Base-by-base conservation (phyloP, 352 stramenopile genomes). In the Phytophthora pisi region DNA sequence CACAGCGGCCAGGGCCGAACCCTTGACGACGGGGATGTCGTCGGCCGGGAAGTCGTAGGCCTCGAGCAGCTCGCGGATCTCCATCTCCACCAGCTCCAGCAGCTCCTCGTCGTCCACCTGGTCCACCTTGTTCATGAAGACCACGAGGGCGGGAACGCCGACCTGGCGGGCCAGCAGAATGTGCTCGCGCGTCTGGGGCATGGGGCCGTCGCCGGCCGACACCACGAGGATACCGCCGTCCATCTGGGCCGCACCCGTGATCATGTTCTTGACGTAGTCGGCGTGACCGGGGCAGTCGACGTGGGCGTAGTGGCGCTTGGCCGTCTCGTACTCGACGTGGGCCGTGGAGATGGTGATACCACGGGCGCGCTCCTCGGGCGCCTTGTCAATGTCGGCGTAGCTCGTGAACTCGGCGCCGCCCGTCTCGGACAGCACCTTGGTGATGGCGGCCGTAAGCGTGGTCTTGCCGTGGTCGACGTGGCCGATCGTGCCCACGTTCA, bases 401-500 rank as follows among this genome's bases (percentile, higher is more conserved):
- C 71, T 86, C 73, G 95, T 96, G 56, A 90, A 88, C 69, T 97
- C 70, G 30, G 82, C 88, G 64, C 82, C 89, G 56, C 93, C 89
- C 65, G 61, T 74, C 50, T 96, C 88, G 9, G 89, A 84, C 45
- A 93, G 58, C 10, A 92, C 82, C 61, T 97, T 98, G 51, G 96
- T 98, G 73, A 99, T 99, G 34, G 97, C 97, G 61, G 97, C 95
- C 20, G 97, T 99, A 34, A 99, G 82, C 5, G 97, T 99, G 18
- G 96, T 99, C 75, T 99, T 99, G 51, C 97, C 97, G 83, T 92
- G 88, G 92, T 99, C 93, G 76, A 98, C 88, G 86, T 99, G 96
- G 40, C 97, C 97, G 68, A 98, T 98, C n/a, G 97, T 99, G 55
- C 97, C 97, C 45, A 99, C 97, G 74, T 99, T 99, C n/a, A 98